phyloP scores from a whole-genome alignment of 2,329 filamentous ascomycete genomes.

The Monosporascus sp. region DNA sequence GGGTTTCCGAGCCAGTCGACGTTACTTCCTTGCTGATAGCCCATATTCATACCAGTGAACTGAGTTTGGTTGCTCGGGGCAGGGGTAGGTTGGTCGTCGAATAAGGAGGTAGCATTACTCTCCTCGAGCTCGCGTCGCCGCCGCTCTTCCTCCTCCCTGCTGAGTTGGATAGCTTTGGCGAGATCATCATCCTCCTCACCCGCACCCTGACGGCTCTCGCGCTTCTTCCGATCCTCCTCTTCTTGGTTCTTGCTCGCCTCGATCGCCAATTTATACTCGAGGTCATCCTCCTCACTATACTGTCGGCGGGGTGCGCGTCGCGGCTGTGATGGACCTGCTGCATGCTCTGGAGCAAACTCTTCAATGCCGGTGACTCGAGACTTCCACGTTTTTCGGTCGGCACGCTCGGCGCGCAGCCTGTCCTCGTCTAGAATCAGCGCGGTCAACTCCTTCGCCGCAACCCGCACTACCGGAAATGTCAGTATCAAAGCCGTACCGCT shows the following conservation, averaged over 20 bases:
- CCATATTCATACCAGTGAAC: slow-evolving; percentile 88
- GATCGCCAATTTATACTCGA: slow-evolving; percentile 84
- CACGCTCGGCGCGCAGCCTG: slow-evolving; percentile 80
- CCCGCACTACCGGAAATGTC: slow-evolving; percentile 62
- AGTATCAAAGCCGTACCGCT: slow-evolving; percentile 18
- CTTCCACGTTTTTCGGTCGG: slow-evolving; percentile 92
- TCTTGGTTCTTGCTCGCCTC: slow-evolving; percentile 95
- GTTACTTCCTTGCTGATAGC: slow-evolving; percentile 92
- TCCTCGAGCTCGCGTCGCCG: slow-evolving; percentile 83
- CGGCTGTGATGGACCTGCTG: slow-evolving; percentile 28
- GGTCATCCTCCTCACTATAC: slow-evolving; percentile 67
- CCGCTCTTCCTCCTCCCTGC: slow-evolving; percentile 88
- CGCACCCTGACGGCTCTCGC: slow-evolving; percentile 54
- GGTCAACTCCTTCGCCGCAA: slow-evolving; percentile 93
- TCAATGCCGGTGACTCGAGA: slow-evolving; percentile 91
- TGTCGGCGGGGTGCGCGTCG: slow-evolving; percentile 45
- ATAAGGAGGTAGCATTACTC: slow-evolving; percentile 78
- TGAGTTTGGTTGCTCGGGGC: slow-evolving; percentile 57
- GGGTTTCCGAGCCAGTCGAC: slow-evolving; percentile 98
- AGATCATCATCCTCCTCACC: slow-evolving; percentile 74
- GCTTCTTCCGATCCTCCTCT: slow-evolving; percentile 78
- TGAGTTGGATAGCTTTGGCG: slow-evolving; percentile 90
- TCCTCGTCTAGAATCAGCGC: slow-evolving; percentile 91
- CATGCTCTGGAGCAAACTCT: slow-evolving; percentile 57
- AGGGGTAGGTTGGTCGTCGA: slow-evolving; percentile 68